A percentile compares a stretch with the other conserved stretches of the same genome.
These are phyloP conservation scores for Aspergillus sp. DNA, from an alignment of 2,329 filamentous ascomycete genomes.

Conservation along the genomic window DNA sequence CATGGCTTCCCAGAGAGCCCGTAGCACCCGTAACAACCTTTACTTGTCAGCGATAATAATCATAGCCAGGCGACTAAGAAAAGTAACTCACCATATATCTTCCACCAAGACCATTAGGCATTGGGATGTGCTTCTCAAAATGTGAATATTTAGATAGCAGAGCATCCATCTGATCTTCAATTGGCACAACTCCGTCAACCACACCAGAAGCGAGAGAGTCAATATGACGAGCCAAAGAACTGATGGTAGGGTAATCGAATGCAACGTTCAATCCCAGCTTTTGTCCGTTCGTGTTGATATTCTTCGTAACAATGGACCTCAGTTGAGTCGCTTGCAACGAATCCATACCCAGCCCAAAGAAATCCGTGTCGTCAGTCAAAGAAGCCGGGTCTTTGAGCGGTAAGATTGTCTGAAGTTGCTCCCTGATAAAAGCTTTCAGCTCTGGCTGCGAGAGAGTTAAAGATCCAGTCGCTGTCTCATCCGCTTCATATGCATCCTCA, in stretches of 20 bases:
- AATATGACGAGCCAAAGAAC: constrained; percentile 43
- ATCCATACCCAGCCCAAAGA: constrained; percentile 56
- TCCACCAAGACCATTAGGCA: constrained; percentile 11
- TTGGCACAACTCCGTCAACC: constrained; percentile 21
- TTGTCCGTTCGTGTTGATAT: constrained; percentile 46
- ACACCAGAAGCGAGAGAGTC: constrained; percentile 35
- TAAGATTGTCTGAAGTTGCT: constrained; percentile 23
- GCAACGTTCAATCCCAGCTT: constrained; percentile 53
- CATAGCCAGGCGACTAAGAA: neutral
- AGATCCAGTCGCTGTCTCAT: constrained; percentile 17
- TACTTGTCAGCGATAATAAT: neutral
- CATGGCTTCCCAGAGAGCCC: constrained; percentile 60
- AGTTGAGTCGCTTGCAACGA: constrained; percentile 55
- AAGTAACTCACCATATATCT: constrained; percentile 18
- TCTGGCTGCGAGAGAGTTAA: constrained; percentile 19
- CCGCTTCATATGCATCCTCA: constrained; percentile 36
- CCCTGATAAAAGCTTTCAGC: constrained; percentile 30
- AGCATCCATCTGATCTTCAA: constrained; percentile 40
- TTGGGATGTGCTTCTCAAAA: constrained; percentile 24
- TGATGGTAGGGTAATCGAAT: constrained; percentile 53
- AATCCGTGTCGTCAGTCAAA: constrained; percentile 45
- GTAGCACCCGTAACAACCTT: constrained; percentile 59
- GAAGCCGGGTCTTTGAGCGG: constrained; percentile 10
- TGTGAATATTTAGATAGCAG: constrained; percentile 45
- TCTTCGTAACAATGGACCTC: constrained; percentile 47